Percentiles rank a stretch among this genome's conserved stretches.
Conservation (phyloP, 2,329 filamentous ascomycete genomes). For the Fusarium subtropicale region DNA sequence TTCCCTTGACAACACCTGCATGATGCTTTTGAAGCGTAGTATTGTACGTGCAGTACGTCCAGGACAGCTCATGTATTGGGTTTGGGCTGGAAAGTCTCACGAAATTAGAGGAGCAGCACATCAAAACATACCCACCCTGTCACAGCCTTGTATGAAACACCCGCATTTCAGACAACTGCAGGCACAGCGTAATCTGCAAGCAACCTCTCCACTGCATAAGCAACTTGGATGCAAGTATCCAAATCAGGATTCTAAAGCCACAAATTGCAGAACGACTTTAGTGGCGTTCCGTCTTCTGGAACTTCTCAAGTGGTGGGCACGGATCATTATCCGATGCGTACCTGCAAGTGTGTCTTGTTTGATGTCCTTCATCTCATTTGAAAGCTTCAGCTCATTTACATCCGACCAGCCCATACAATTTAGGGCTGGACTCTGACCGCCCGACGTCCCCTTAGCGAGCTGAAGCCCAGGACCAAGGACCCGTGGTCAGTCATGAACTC, state of each 20-base stretch:
- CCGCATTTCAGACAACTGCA: constrained; percentile 10
- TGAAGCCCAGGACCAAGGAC: constrained; percentile 6
- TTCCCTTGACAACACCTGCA: constrained; percentile 18
- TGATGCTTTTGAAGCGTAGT: background rate
- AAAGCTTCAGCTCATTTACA: constrained; percentile 11
- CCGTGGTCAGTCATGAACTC: constrained; percentile 2
- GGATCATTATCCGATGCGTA: background rate
- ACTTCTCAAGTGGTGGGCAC: constrained; percentile 26
- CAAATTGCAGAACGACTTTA: constrained; percentile 2
- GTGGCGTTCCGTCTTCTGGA: constrained; percentile 34
- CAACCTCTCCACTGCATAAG: constrained; percentile 7
- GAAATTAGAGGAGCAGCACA: constrained; percentile 41
- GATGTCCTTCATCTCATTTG: constrained; percentile 36
- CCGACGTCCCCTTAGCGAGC: constrained; percentile 1
- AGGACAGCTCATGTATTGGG: constrained; percentile 15
- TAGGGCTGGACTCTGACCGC: constrained; percentile 26
- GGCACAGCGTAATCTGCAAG: constrained; percentile 16
- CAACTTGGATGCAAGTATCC: constrained; percentile 12
- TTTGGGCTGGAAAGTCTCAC: constrained; percentile 14
- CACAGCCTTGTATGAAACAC: constrained; percentile 30
- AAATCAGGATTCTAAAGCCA: constrained; percentile 16
- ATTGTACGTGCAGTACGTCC: constrained; percentile 1
- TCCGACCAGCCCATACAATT: constrained; percentile 6
- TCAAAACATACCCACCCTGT: constrained; percentile 35
- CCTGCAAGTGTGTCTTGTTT: background rate